These are phyloP conservation scores for Fraxinus ornus DNA, from an alignment of 305 asterid genomes.

Conservation along the genomic window DNA sequence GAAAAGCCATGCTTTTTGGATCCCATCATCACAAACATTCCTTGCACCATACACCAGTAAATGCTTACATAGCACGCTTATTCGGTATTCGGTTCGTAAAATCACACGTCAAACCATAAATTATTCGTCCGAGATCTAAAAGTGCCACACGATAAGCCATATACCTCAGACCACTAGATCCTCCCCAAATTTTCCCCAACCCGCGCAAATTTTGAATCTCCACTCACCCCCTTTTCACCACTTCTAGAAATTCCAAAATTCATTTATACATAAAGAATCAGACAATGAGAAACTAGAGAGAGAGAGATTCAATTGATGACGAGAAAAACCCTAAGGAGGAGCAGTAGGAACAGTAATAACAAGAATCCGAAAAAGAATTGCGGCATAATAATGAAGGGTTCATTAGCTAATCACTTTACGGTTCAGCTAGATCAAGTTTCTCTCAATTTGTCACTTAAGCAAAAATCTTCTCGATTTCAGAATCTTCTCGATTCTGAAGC, in stretches of 20 bases:
- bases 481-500: slow-evolving; percentile 48
- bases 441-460: slow-evolving; percentile 35
- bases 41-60: neutral
- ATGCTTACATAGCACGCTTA: slow-evolving; percentile 12
- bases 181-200: slow-evolving; percentile 10
- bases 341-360: slow-evolving; percentile 19
- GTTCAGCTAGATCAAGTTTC: slow-evolving; percentile 53
- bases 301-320: slow-evolving; percentile 38
- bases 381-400: slow-evolving; percentile 46
- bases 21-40: neutral
- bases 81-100: neutral
- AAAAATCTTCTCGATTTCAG: slow-evolving; percentile 49
- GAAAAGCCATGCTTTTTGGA: neutral
- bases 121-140: neutral
- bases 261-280: neutral
- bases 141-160: neutral
- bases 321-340: slow-evolving; percentile 37
- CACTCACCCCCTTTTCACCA: slow-evolving; percentile 14
- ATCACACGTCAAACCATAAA: neutral
- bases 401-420: slow-evolving; percentile 52
- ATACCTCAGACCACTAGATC: neutral
- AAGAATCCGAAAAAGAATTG: slow-evolving; percentile 26
- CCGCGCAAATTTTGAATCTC: slow-evolving; percentile 47
- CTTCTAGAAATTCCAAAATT: slow-evolving; percentile 10
- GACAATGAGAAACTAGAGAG: slow-evolving; percentile 3